Evolutionary conservation across 257 asterid species (phyloP), one percentile per base, ranked within the genome.

Genomic region (Fraxinus excelsior): DNA sequence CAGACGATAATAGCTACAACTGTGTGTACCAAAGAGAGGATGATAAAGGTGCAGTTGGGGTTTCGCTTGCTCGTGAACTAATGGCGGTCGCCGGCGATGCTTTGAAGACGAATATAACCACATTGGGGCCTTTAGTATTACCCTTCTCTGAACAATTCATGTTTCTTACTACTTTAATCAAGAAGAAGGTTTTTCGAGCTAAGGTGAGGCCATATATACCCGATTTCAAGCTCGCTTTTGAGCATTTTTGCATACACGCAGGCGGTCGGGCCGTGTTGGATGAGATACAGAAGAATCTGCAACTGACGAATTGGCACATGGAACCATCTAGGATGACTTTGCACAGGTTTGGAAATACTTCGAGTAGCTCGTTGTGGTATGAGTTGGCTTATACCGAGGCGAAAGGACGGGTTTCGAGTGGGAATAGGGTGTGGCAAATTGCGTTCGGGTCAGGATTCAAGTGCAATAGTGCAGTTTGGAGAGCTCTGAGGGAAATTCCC

Each of bases 271-370:
- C 90, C 0, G 92, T 88, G 9, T 83, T 88, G 2, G 92, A 88
- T 32, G 92, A 87, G 0, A 44, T 88, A 26, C 83, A 88, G 82
- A 86, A 88, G 80, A 88, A 88, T 42, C 85, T 86, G 29, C 84
- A 84, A 13, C 84, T 88, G 7, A 82, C 80, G 0, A 89, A 86
- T 72, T 85, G 89, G 88, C 89, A 88, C 82, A 88, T 88, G 92
- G 92, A 88, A 86, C 90, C 92, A 1, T 88, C 92, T 0, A 56
- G 92, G 82, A 88, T 88, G 92, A 86, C 92, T 3, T 79, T 88
- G 80, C 89, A 86, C 40, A 64, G 92, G 28, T 88, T 88, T 28
- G 91, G 92, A 66, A 88, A 88, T 81, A 88, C 92, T 0, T 88
- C 92, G 8, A 88, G 92, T 60, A 88, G 92, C 35, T 88, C 92